Conservation (phyloP, 495 filamentous ascomycete species). For the Penicillium subrubescens region DNA sequence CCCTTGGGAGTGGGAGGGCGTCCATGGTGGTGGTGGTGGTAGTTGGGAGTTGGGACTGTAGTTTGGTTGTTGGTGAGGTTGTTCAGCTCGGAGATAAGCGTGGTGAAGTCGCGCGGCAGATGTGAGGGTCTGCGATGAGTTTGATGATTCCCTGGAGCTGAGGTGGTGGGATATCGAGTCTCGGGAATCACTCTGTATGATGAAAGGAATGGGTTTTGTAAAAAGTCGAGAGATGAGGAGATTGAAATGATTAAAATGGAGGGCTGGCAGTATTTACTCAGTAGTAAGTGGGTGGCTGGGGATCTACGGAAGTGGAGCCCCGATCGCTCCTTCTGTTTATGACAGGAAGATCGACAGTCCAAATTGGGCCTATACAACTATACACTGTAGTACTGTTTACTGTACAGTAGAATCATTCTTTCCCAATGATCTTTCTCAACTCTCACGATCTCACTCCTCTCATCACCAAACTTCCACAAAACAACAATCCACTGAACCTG, state of each 20-base stretch:
- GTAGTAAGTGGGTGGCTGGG: not conserved
- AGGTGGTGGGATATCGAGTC: not conserved
- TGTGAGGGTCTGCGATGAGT: not conserved
- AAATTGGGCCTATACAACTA: not conserved
- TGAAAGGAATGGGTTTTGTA: not conserved
- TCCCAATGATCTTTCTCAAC: not conserved
- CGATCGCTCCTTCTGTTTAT: not conserved
- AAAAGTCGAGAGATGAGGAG: not conserved
- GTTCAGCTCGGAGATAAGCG: not conserved
- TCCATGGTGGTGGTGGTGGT: conserved; percentile 10
- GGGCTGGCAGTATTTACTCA: not conserved
- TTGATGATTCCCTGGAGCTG: not conserved
- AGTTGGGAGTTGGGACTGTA: not conserved
- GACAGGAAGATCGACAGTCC: not conserved
- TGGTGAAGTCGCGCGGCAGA: not conserved
- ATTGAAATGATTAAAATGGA: not conserved
- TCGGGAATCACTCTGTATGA: not conserved
- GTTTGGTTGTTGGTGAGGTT: conserved; percentile 1
- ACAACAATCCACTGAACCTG: no score
- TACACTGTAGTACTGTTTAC: not conserved
- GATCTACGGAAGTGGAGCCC: conserved; percentile 6
- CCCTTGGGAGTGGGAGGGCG: conserved; percentile 7
- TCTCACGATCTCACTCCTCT: not conserved
- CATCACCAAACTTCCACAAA: no score
- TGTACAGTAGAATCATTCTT: not conserved